Conservation (phyloP, 257 asterid species). For the Capsicum chinense region DNA sequence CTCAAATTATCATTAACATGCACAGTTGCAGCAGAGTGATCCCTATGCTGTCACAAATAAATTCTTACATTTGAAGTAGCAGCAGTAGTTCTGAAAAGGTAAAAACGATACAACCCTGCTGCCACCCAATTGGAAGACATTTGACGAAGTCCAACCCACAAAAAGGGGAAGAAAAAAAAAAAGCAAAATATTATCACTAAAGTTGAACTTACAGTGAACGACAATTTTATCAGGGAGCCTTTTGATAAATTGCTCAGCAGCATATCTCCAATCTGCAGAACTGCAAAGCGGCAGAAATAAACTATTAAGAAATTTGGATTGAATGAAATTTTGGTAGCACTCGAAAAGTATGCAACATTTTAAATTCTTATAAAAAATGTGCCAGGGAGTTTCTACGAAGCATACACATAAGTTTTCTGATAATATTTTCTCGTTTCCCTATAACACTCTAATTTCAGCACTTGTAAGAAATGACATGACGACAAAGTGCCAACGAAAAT, state of each 20-base stretch:
- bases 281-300: conserved; percentile 46
- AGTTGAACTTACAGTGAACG: conserved; percentile 73
- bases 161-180: neutral
- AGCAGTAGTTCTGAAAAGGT: neutral
- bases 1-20: neutral
- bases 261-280: conserved; percentile 94
- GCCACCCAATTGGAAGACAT: neutral
- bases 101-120: neutral
- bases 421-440: neutral
- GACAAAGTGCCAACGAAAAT: neutral
- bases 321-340: neutral
- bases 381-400: neutral
- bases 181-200: neutral
- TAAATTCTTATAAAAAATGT: neutral
- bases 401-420: neutral
- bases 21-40: neutral
- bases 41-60: neutral
- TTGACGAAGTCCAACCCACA: neutral
- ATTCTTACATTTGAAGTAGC: conserved; percentile 1
- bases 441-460: neutral
- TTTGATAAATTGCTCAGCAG: conserved; percentile 82
- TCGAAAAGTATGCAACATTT: conserved; percentile 17
- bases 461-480: neutral
- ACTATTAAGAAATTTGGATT: conserved; percentile 7
- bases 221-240: conserved; percentile 80